phyloP scores from a whole-genome alignment of 1,284 basidiomycete genomes.

The Papiliotrema nemorosa region DNA sequence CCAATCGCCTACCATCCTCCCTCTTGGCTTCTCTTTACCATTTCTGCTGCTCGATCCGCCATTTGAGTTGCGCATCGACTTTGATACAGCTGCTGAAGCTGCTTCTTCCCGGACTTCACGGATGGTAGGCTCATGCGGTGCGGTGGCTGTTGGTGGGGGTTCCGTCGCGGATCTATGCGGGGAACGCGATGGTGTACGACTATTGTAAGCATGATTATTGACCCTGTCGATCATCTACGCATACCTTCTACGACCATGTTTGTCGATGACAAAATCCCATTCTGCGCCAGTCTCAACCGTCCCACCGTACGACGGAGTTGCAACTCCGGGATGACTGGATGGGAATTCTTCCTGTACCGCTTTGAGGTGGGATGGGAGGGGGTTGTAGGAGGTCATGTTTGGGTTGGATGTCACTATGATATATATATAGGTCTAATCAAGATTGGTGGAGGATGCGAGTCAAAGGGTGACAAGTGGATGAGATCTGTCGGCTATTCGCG shows the following conservation, averaged over 20 bases:
- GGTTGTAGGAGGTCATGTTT: conserved; percentile 39
- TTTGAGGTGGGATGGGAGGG: conserved; percentile 36
- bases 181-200: conserved; percentile 38
- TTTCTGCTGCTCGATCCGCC: background rate
- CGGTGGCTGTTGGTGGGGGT: conserved; percentile 20
- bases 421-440: background rate
- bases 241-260: conserved; percentile 39
- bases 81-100: conserved; percentile 20
- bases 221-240: no score
- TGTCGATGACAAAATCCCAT: conserved; percentile 44
- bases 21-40: conserved; percentile 4
- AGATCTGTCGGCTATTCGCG: background rate
- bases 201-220: conserved; percentile 9
- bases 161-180: conserved; percentile 35
- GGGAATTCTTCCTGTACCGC: conserved; percentile 33
- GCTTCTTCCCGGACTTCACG: conserved; percentile 24
- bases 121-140: conserved; percentile 38
- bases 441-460: background rate
- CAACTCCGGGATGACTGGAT: conserved; percentile 35
- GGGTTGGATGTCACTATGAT: background rate
- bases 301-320: conserved; percentile 59
- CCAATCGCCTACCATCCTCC: conserved; percentile 73
- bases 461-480: background rate
- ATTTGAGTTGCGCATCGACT: conserved; percentile 11
- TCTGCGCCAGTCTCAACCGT: conserved; percentile 52